phyloP scores from a whole-genome alignment of 768 basidiomycete species.

The Amanita pallidorosea region DNA sequence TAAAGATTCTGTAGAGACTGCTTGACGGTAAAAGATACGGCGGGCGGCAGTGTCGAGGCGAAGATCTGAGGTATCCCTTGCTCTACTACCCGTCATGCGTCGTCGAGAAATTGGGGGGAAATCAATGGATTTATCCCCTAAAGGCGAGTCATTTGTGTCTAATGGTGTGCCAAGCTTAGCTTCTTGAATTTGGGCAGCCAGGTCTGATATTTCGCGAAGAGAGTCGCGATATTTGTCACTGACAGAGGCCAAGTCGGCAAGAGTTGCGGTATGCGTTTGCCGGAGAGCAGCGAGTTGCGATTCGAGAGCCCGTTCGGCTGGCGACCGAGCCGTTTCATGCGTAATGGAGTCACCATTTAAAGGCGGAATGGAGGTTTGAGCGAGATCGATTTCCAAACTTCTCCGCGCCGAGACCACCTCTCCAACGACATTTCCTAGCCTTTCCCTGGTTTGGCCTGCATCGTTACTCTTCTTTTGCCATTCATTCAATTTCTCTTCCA shows the following conservation, averaged over 20 bases:
- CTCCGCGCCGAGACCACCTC: slow-evolving; percentile 64
- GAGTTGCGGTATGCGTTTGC: slow-evolving; percentile 70
- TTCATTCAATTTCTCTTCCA: slow-evolving; percentile 71
- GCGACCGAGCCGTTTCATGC: slow-evolving; percentile 15
- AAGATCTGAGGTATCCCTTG: slow-evolving; percentile 37
- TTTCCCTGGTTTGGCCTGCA: slow-evolving; percentile 52
- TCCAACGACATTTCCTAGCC: slow-evolving; percentile 56
- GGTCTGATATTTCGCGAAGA: slow-evolving; percentile 84
- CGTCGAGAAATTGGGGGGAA: slow-evolving; percentile 31
- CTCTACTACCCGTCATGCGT: slow-evolving; percentile 39
- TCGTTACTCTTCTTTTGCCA: slow-evolving; percentile 67
- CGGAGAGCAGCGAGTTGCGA: slow-evolving; percentile 66
- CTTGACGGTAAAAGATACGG: slow-evolving; percentile 81
- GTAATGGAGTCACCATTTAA: slow-evolving; percentile 13
- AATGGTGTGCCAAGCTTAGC: slow-evolving; percentile 47
- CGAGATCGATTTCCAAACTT: slow-evolving; percentile 45
- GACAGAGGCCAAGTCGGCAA: slow-evolving; percentile 69
- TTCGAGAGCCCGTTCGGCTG: slow-evolving; percentile 33
- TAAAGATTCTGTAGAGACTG: slow-evolving; percentile 80
- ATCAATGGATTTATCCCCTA: slow-evolving; percentile 31
- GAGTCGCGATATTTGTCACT: slow-evolving; percentile 82
- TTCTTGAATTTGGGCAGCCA: slow-evolving; percentile 86
- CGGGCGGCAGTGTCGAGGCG: slow-evolving; percentile 41
- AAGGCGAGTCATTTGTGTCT: slow-evolving; percentile 25
- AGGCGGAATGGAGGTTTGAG: slow-evolving; percentile 12